phyloP scores from a whole-genome alignment of 78 protist species.

The Dictyostelium discoideum region DNA sequence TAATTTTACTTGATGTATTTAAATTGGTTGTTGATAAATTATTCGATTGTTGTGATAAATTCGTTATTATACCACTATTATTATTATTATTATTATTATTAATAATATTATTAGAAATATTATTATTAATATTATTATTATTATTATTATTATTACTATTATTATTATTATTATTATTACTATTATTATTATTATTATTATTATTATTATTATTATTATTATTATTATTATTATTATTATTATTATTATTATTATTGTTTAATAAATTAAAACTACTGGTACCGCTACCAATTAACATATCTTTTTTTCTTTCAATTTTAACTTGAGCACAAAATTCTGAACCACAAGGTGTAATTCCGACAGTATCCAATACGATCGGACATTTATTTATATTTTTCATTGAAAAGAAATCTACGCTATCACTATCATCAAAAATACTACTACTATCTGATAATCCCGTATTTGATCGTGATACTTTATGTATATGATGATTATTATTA shows the following conservation, averaged over 20 bases:
- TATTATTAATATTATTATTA: neutral
- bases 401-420: constrained; percentile 24
- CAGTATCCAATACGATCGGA: constrained; percentile 39
- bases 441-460: constrained; percentile 5
- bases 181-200: neutral
- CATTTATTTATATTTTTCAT: neutral
- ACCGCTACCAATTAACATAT: constrained; percentile 3
- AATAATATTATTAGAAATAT: neutral
- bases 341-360: constrained; percentile 60
- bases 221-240: neutral
- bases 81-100: neutral
- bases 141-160: neutral
- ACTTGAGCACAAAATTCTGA: constrained; percentile 29
- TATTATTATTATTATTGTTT: neutral
- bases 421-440: constrained; percentile 10
- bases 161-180: no score
- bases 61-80: neutral
- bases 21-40: neutral
- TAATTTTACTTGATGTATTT: neutral
- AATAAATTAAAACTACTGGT: neutral
- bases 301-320: neutral
- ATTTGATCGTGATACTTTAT: neutral
- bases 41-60: neutral
- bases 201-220: neutral
- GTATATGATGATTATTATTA: neutral